Evolutionary conservation across 225 moss, liverwort and hornwort species (phyloP).

Genomic region (Lunularia cruciata): DNA sequence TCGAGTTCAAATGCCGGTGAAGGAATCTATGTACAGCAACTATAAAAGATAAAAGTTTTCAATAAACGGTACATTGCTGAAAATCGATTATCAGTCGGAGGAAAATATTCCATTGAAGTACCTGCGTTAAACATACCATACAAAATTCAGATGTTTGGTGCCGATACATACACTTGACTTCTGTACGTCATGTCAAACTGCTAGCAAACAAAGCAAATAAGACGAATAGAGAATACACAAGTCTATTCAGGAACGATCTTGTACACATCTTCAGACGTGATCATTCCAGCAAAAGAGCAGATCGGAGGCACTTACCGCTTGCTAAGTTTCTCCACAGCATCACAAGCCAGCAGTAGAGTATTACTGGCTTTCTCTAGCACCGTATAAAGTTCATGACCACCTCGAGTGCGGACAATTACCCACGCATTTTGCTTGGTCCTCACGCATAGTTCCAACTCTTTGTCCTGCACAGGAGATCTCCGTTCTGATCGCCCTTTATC

Average conservation of each 20-base stretch:
- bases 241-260: neutral
- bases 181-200: too few relatives aligned
- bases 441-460: slow-evolving; percentile 67
- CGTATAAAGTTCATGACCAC: slow-evolving; percentile 66
- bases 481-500: slow-evolving; percentile 59
- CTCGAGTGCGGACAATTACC: slow-evolving; percentile 67
- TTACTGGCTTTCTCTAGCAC: slow-evolving; percentile 71
- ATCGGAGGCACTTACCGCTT: slow-evolving; percentile 46
- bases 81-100: slow-evolving; percentile 63
- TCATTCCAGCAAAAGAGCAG: neutral
- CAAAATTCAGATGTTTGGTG: neutral
- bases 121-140: slow-evolving; percentile 40
- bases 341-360: slow-evolving; percentile 68
- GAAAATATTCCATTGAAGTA: slow-evolving; percentile 78
- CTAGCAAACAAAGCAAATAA: too few relatives aligned
- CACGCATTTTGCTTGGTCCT: slow-evolving; percentile 84
- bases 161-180: neutral
- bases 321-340: slow-evolving; percentile 77
- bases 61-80: too few relatives aligned
- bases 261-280: neutral
- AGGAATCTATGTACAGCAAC: too few relatives aligned
- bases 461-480: slow-evolving; percentile 39
- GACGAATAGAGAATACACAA: neutral
- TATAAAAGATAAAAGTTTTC: too few relatives aligned
- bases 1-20: too few relatives aligned